Evolutionary conservation across 108 stramenopile species (phyloP), one percentile per base, ranked within the genome.

Genomic region (Fistulifera pelliculosa): DNA sequence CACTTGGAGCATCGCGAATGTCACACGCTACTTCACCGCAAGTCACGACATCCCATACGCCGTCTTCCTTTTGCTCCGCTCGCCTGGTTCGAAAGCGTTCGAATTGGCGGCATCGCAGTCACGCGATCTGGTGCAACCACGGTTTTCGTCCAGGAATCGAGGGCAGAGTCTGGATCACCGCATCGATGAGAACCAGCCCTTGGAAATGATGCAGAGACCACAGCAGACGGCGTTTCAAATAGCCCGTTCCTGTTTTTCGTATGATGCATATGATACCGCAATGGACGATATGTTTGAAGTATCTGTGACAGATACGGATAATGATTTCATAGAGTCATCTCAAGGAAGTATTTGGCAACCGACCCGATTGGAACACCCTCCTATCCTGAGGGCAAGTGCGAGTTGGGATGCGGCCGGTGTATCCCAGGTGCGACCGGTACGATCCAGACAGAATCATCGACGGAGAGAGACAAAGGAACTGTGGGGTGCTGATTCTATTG

Each of bases 61-160:
- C 67, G 15, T 17, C 56, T 13, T 75, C 74, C 14, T 62, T 8
- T 25, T 51, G 1, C 50, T 76, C 28, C 49, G 69, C 18, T 76
- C 74, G 0, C 74, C 74, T 23, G 74, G 74, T n/a, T 75, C 74
- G 14, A 43, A 60, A 22, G 68, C 68, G 0, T 39, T 19, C 27
- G 15, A 35, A 14, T n/a, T 35, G 1, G 53, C 53, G 3, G 5
- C 18, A 16, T 54, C 53, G 2, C 53, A 54, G 19, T 11, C 44
- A 18, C 31, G 31, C 31, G 31, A 35, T 35, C 8, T 35, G 31
- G 6, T 35, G 31, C 31, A 8, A 35, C 31, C 31, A 8, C 31
- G 31, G 8, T 35, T 35, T 8, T 35, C 31, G 3, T 35, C 31
- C 31, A 3, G 31, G 6, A 35, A 35, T 35, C 31, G 31, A 35